A percentile compares a stretch with the other conserved stretches of the same genome.
phyloP scores from a whole-genome alignment of 2,329 filamentous ascomycete genomes.

The Bipolaris cookei region DNA sequence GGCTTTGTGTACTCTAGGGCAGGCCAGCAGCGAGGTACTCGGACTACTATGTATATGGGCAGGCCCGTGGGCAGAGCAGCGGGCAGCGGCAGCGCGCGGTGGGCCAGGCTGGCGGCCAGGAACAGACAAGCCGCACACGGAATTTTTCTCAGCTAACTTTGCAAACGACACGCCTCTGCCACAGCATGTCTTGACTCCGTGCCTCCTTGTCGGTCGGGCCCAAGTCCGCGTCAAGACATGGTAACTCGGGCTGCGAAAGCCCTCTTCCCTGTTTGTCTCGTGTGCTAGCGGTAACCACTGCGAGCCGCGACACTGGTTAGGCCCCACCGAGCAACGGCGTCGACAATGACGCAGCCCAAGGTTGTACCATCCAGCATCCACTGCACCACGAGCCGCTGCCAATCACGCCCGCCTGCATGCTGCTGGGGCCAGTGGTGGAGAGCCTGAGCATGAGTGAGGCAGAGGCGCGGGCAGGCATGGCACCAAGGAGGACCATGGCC shows the following conservation, averaged over 20 bases:
- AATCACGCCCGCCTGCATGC: conserved; percentile 2
- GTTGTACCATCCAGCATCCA: neutral
- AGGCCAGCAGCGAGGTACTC: neutral
- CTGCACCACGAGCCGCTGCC: neutral
- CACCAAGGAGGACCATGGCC: neutral
- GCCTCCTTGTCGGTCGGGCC: conserved; percentile 8
- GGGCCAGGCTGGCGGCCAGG: conserved; percentile 5
- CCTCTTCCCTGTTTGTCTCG: conserved; percentile 17
- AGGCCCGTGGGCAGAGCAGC: neutral
- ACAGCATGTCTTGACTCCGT: conserved; percentile 1
- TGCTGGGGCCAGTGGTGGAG: too few species aligned
- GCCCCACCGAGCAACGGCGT: conserved; percentile 16
- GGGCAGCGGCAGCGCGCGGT: conserved; percentile 12
- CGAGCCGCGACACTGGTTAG: conserved; percentile 16
- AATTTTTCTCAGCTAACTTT: conserved; percentile 21
- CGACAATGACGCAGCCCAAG: conserved; percentile 15
- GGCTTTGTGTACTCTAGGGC: too few species aligned
- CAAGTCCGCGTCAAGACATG: conserved; percentile 8
- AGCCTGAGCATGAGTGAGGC: too few species aligned
- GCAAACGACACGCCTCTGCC: conserved; percentile 13
- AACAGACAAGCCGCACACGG: conserved; percentile 16
- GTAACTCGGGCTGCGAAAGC: conserved; percentile 14
- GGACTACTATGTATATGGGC: neutral
- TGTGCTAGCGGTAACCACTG: conserved; percentile 12
- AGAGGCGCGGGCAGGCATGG: neutral